These are phyloP conservation scores for Inga oerstediana DNA, from an alignment of 306 rosid genomes.

Conservation along the genomic window DNA sequence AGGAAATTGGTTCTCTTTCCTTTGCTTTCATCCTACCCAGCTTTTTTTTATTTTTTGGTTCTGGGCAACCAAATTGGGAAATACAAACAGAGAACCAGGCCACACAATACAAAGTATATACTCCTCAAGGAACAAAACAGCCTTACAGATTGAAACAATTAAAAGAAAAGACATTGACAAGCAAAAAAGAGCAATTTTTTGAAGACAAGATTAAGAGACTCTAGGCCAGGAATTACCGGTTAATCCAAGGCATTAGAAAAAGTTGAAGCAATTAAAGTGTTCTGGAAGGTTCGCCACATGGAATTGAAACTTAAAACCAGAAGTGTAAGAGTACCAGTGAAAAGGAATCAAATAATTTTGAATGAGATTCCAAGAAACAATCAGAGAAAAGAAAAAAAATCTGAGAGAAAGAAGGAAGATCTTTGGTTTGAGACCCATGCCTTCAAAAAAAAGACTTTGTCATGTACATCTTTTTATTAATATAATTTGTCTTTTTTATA, in stretches of 20 bases:
- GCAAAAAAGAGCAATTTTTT: conserved; percentile 31
- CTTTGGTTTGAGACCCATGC: no score
- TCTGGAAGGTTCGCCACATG: conserved; percentile 12
- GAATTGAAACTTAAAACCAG: not conserved
- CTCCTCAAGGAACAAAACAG: conserved; percentile 27
- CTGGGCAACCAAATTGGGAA: conserved; percentile 37
- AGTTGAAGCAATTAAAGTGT: conserved; percentile 36
- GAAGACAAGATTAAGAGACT: conserved; percentile 13
- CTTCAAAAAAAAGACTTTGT: no score
- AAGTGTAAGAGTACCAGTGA: conserved; percentile 17
- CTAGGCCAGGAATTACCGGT: conserved; percentile 41
- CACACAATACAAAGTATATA: conserved; percentile 26
- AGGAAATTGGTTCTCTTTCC: conserved; percentile 17
- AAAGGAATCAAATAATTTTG: conserved; percentile 28
- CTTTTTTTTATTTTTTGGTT: conserved; percentile 14
- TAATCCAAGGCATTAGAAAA: not conserved
- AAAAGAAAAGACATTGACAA: conserved; percentile 19
- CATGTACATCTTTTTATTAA: no score
- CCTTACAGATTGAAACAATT: conserved; percentile 31
- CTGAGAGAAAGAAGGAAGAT: not conserved
- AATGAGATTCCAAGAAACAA: conserved; percentile 40
- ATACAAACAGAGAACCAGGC: not conserved
- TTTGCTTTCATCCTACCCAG: conserved; percentile 33
- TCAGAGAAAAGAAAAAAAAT: conserved; percentile 34
- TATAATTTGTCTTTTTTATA: no score